phyloP scores from a whole-genome alignment of 306 rosid genomes.

The Lathyrus aphaca region DNA sequence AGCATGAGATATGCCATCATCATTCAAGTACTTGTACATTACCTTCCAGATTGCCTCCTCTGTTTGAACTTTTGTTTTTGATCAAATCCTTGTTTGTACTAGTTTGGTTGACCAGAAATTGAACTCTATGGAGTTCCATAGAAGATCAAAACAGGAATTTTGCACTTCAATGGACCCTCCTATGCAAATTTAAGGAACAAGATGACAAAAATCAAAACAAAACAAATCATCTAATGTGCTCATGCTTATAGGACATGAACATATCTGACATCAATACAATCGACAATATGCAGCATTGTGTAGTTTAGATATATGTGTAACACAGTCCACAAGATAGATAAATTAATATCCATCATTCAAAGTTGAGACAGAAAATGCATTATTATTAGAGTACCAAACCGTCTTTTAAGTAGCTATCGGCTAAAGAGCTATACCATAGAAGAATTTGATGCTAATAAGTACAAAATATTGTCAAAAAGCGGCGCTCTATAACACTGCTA shows the following conservation, averaged over 20 bases:
- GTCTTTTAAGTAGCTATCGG: too few species aligned
- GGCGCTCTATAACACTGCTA: too few species aligned
- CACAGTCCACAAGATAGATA: constrained; percentile 20
- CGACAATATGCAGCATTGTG: background rate
- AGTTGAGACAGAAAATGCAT: constrained; percentile 13
- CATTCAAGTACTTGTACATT: background rate
- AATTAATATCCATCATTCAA: constrained; percentile 4
- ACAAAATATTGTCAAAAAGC: too few species aligned
- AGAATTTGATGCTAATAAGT: background rate
- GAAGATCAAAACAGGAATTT: constrained; percentile 20
- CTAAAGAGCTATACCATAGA: background rate
- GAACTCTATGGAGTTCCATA: constrained; percentile 10
- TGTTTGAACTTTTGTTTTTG: background rate
- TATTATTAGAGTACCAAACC: constrained; percentile 2
- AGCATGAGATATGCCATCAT: background rate
- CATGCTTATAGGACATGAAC: constrained; percentile 4
- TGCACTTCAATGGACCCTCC: background rate
- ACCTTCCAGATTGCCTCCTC: background rate
- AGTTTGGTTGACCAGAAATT: background rate
- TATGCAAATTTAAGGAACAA: background rate
- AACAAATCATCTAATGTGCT: background rate
- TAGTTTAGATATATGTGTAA: background rate
- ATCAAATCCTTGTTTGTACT: background rate
- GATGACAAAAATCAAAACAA: constrained; percentile 16
- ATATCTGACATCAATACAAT: constrained; percentile 5